Conservation (phyloP, 1,139 yeast genomes). For the Kluyveromyces marxianus region DNA sequence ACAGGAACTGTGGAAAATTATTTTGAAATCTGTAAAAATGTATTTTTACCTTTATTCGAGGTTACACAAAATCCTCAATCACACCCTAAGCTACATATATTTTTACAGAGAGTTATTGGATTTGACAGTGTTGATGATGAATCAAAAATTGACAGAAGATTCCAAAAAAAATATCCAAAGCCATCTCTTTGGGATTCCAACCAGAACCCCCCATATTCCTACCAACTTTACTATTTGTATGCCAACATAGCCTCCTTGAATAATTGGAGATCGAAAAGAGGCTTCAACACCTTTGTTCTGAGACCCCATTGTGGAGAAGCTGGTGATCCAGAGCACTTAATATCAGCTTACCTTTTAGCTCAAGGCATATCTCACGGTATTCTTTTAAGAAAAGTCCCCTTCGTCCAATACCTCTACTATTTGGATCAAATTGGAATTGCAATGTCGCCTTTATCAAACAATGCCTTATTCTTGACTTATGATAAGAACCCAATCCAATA, state of each 20-base stretch:
- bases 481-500: constrained; percentile 89
- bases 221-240: constrained; percentile 81
- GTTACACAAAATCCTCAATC: constrained; percentile 76
- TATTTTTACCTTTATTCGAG: constrained; percentile 83
- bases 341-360: constrained; percentile 80
- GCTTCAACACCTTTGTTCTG: constrained; percentile 80
- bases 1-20: constrained; percentile 63
- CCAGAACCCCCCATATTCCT: constrained; percentile 94
- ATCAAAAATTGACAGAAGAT: constrained; percentile 77
- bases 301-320: constrained; percentile 99
- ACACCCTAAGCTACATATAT: constrained; percentile 83
- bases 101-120: constrained; percentile 90
- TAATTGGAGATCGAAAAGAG: constrained; percentile 65
- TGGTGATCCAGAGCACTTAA: constrained; percentile 96
- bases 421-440: constrained; percentile 95
- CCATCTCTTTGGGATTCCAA: constrained; percentile 73
- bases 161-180: constrained; percentile 72
- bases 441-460: constrained; percentile 97
- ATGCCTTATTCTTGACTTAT: constrained; percentile 89
- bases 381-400: constrained; percentile 83
- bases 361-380: constrained; percentile 96
- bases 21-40: constrained; percentile 67
- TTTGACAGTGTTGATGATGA: constrained; percentile 99
- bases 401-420: constrained; percentile 85
- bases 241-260: constrained; percentile 83